phyloP scores from a whole-genome alignment of 2,329 filamentous ascomycete genomes.

The Aspergillus carbonarius region DNA sequence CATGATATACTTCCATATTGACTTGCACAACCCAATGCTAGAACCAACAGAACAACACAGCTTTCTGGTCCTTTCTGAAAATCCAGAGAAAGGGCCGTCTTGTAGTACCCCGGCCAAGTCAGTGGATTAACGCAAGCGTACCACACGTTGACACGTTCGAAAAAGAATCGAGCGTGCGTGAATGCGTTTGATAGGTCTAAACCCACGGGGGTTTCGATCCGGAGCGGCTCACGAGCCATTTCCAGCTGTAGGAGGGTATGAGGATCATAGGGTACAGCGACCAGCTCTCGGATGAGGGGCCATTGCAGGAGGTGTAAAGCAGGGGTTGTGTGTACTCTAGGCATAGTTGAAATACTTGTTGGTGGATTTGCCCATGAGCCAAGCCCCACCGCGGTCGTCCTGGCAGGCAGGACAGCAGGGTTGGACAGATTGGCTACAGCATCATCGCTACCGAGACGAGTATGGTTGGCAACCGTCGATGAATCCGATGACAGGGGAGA shows the following conservation, averaged over 20 bases:
- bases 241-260: constrained; percentile 80
- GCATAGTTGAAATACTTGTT: constrained; percentile 79
- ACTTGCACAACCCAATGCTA: constrained; percentile 75
- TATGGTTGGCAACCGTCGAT: constrained; percentile 64
- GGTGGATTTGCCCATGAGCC: constrained; percentile 67
- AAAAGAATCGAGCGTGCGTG: constrained; percentile 75
- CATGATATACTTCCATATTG: constrained; percentile 73
- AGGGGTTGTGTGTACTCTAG: constrained; percentile 78
- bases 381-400: constrained; percentile 63
- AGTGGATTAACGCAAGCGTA: constrained; percentile 83
- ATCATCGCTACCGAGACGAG: constrained; percentile 60
- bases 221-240: constrained; percentile 74
- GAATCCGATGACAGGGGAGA: constrained; percentile 57
- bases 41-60: constrained; percentile 75
- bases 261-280: constrained; percentile 74
- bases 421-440: constrained; percentile 39
- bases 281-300: constrained; percentile 73
- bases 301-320: constrained; percentile 68
- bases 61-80: constrained; percentile 79
- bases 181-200: constrained; percentile 73
- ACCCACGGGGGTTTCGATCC: constrained; percentile 57
- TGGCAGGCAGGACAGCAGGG: constrained; percentile 13
- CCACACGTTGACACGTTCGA: constrained; percentile 78
- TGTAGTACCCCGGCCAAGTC: constrained; percentile 74
- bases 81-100: constrained; percentile 69